Evolutionary conservation across 371 early-diverging fungal species (phyloP), one percentile per base, ranked within the genome.

Genomic region (Mucor irregularis): DNA sequence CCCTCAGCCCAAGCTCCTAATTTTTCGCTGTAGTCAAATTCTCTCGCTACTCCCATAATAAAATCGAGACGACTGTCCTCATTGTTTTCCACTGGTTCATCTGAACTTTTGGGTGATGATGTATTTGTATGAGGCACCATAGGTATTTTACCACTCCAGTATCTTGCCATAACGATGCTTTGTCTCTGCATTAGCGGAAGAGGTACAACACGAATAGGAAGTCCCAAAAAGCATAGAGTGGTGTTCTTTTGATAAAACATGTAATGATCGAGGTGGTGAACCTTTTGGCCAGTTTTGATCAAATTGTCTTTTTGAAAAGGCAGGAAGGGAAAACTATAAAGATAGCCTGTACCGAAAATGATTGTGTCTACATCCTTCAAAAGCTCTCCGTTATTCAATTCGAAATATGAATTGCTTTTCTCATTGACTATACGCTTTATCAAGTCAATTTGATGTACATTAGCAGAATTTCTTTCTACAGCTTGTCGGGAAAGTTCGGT

Each of bases 331-430:
- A 71, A 81, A 6, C 75, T 71, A 43, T 74, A 83, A 0, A 81
- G 61, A 53, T 84, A 87, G 0, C 86, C 89, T 0, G 89, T 88
- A 14, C 82, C 84, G 51, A 81, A 84, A 0, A 87, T 64, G 26
- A 87, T 54, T 3, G 37, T 17, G 50, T 86, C 81, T 0, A 81
- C 61, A 14, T 71, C 49, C 6, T 53, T 54, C 0, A 82, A 56
- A 5, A 4, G 2, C 1, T 69, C 45, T 5, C 72, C 73, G 25
- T 82, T 78, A n/a, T 57, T 38, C 34, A 73, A 75, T 34, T 67
- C 60, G 3, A 84, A 25, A 10, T 17, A 42, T 17, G 42, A 46
- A 6, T 34, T 31, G 3, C 13, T 25, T 11, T 5, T 25, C 6
- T 49, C 49, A 9, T 10, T 16, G 0, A 26, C 37, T 21, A 64